A percentile compares a stretch with the other conserved stretches of the same genome.
phyloP scores from a whole-genome alignment of 352 stramenopile genomes.

The Pythium plurisporium region DNA sequence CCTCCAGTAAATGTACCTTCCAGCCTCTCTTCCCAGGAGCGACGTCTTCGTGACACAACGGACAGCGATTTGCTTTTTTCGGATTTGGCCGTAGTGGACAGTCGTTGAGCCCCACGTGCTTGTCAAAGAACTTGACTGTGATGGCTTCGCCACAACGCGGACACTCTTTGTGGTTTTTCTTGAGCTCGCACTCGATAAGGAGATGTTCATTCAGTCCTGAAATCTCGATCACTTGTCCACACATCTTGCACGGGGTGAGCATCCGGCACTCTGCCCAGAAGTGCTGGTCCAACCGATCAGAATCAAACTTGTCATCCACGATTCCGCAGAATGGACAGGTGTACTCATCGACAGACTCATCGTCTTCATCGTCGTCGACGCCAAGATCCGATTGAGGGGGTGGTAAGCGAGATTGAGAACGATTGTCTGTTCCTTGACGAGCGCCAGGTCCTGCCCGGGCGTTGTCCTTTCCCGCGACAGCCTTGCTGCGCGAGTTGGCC shows the following conservation, averaged over 20 bases:
- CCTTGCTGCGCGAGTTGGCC: constrained; percentile 17
- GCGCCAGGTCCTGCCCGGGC: neutral
- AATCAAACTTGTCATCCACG: constrained; percentile 84
- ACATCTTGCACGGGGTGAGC: constrained; percentile 91
- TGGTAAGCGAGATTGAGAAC: constrained; percentile 6
- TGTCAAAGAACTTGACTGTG: constrained; percentile 77
- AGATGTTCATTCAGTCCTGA: constrained; percentile 87
- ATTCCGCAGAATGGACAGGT: constrained; percentile 91
- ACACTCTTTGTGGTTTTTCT: constrained; percentile 78
- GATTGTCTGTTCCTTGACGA: constrained; percentile 1
- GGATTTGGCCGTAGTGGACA: constrained; percentile 53
- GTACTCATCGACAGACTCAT: constrained; percentile 76
- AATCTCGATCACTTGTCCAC: constrained; percentile 92
- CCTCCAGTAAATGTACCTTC: constrained; percentile 61
- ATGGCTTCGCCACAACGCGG: constrained; percentile 81
- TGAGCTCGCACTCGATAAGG: constrained; percentile 84
- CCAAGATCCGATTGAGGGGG: constrained; percentile 11
- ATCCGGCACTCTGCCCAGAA: constrained; percentile 91
- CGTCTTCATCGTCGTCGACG: constrained; percentile 56
- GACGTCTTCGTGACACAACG: constrained; percentile 80
- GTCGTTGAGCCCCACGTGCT: constrained; percentile 74
- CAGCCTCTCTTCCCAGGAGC: constrained; percentile 59
- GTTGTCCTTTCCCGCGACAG: constrained; percentile 2
- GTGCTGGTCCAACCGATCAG: constrained; percentile 88
- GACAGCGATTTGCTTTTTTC: constrained; percentile 67